Base-by-base conservation (phyloP, 768 basidiomycete genomes). In the Hygrocybe coccinea region DNA sequence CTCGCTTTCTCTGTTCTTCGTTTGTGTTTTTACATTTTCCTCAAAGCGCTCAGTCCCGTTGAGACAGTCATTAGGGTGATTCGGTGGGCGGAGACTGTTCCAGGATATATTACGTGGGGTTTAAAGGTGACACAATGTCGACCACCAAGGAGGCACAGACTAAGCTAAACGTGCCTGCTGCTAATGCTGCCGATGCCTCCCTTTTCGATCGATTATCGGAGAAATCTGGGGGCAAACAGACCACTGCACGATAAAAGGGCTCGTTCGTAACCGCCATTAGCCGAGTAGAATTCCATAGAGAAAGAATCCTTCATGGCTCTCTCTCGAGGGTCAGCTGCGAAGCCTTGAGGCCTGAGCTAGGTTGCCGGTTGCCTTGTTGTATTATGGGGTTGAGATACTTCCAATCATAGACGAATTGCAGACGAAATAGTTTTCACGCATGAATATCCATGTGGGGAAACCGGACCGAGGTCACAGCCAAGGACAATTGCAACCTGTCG, bases 51-150 rank as follows among this genome's bases (percentile, higher is more conserved):
- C n/a, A 10, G 35, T 24, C 15, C 17, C 29, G 45, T 46, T 46
- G 12, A 48, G 35, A 50, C 38, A 7, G 25, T 15, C 44, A 17
- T 25, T 59, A 90, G 89, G 82, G 81, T 52, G 82, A 90, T 39
- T 74, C 89, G 2, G 76, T 75, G 3, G 88, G 87, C 5, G 85
- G 78, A 24, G 85, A 89, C 6, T 59, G 71, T 15, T 81, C 86
- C 2, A 73, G 86, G 22, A 69, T 93, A 36, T 94, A 87, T 65
- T 94, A 85, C 63, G 64, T 93, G 41, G 91, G 91, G 17, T 94
- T 94, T 76, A 87, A 84, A 66, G 91, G 91, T 39, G 87, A 90
- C 59, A 74, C 76, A 46, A 74, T 76, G 52, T 74, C 76, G 15
- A 67, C 69, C 15, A 76, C 77, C 60, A 83, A 79, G 59, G 85